Conservation (phyloP, 169 alveolate genomes). For the Eimeria necatrix region DNA sequence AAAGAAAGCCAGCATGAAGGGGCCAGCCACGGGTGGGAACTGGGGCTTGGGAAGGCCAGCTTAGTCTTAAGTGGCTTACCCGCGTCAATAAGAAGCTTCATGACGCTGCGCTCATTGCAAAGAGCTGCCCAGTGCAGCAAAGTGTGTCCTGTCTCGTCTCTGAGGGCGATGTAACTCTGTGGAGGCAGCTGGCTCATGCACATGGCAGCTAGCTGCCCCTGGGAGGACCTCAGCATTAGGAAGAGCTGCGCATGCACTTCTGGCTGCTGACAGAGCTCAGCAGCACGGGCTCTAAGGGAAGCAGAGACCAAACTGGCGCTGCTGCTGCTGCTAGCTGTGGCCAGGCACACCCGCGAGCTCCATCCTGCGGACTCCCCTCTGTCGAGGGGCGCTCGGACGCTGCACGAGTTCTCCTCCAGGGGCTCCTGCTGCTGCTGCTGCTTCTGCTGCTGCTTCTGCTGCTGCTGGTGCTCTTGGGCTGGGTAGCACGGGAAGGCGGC, state of each 20-base stretch:
- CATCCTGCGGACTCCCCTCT: not conserved
- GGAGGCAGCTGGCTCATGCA: not conserved
- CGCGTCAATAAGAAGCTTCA: not conserved
- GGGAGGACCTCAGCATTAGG: slow-evolving; percentile 45
- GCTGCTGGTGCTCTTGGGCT: not conserved
- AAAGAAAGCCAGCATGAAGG: not conserved
- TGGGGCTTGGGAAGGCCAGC: not conserved
- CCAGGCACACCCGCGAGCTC: not conserved
- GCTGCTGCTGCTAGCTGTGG: not conserved
- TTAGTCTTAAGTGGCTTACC: not conserved
- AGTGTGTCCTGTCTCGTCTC: slow-evolving; percentile 68
- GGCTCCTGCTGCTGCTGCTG: not conserved
- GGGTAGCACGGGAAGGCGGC: not conserved
- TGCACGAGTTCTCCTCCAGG: no score
- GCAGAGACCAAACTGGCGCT: not conserved
- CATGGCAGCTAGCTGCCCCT: not conserved
- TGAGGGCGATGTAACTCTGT: not conserved
- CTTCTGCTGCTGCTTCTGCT: not conserved
- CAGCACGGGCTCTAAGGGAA: not conserved
- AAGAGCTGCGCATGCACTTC: slow-evolving; percentile 45
- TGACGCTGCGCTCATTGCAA: slow-evolving; percentile 37
- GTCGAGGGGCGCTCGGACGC: no score
- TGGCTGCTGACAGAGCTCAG: not conserved
- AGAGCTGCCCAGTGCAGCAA: slow-evolving; percentile 79
- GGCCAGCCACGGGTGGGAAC: not conserved